Conservation (phyloP, 2,329 filamentous ascomycete species). For the Neonectria ditissima region DNA sequence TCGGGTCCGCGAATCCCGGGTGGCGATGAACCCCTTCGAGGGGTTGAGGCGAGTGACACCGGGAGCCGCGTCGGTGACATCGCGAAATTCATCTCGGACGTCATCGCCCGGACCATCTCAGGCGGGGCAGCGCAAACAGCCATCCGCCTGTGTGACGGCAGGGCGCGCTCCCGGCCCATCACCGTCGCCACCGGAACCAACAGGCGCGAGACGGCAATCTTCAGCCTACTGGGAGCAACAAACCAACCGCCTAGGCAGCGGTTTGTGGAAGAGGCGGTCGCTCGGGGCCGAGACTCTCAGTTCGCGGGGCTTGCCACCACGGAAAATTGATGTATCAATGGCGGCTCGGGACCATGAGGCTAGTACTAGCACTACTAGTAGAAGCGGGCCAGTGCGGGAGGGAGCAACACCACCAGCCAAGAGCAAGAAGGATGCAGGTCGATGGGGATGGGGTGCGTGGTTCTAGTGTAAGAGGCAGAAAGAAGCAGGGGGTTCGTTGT, state of each 20-base stretch:
- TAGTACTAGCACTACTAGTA: slow-evolving; percentile 12
- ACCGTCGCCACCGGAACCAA: background rate
- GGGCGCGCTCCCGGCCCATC: background rate
- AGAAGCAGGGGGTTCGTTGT: slow-evolving; percentile 4
- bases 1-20: background rate
- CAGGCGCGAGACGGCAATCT: slow-evolving; percentile 14
- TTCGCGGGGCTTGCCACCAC: slow-evolving; percentile 35
- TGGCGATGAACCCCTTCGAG: background rate
- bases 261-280: slow-evolving; percentile 38
- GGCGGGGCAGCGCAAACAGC: background rate
- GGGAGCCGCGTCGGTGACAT: background rate
- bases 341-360: slow-evolving; percentile 23
- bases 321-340: slow-evolving; percentile 32
- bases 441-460: slow-evolving; percentile 48
- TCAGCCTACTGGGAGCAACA: slow-evolving; percentile 17
- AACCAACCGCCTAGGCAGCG: slow-evolving; percentile 18
- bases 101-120: background rate
- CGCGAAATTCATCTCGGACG: background rate
- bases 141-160: background rate
- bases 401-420: slow-evolving; percentile 24
- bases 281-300: slow-evolving; percentile 38
- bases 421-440: slow-evolving; percentile 43
- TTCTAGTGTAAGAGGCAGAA: slow-evolving; percentile 36
- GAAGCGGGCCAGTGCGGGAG: slow-evolving; percentile 25
- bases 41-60: slow-evolving; percentile 24